Conservation (phyloP, 192 early-diverging fungal genomes). For the Coemansia sp. region DNA sequence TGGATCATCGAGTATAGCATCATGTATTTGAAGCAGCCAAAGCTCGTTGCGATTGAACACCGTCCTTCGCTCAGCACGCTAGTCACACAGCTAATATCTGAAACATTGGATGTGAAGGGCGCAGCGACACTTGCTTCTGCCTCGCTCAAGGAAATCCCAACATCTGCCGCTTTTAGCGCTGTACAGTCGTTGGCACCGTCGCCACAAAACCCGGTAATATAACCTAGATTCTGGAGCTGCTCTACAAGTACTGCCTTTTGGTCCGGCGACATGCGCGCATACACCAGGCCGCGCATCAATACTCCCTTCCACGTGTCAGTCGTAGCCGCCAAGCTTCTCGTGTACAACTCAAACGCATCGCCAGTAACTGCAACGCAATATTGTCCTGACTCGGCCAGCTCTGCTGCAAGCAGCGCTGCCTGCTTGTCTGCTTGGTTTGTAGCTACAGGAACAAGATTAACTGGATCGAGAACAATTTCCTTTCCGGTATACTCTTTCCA, state of each 20-base stretch:
- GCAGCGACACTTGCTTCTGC: slow-evolving; percentile 98
- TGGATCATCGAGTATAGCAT: slow-evolving; percentile 96
- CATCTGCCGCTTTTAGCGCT: slow-evolving; percentile 91
- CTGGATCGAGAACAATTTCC: slow-evolving; percentile 50
- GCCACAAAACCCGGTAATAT: slow-evolving; percentile 94
- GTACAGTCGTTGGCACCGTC: slow-evolving; percentile 99
- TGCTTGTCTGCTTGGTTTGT: neutral
- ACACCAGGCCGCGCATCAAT: slow-evolving; percentile 86
- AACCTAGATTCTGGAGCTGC: slow-evolving; percentile 79
- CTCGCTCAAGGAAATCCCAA: slow-evolving; percentile 93
- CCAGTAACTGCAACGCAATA: slow-evolving; percentile 92
- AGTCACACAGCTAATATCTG: slow-evolving; percentile 84
- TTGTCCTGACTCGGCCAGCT: slow-evolving; percentile 35
- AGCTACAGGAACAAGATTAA: slow-evolving; percentile 35
- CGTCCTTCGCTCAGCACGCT: slow-evolving; percentile 88
- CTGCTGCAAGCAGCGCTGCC: slow-evolving; percentile 12
- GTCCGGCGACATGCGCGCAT: slow-evolving; percentile 97
- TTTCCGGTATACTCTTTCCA: slow-evolving; percentile 60
- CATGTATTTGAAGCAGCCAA: slow-evolving; percentile 99
- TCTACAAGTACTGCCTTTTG: slow-evolving; percentile 90
- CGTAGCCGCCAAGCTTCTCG: slow-evolving; percentile 50
- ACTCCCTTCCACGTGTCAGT: slow-evolving; percentile 64
- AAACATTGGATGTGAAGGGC: slow-evolving; percentile 85
- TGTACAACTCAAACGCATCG: slow-evolving; percentile 73
- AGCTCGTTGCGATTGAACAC: slow-evolving; percentile 94